Evolutionary conservation across 495 filamentous ascomycete species (phyloP).

Genomic region (Staphylotrichum tortipilum): DNA sequence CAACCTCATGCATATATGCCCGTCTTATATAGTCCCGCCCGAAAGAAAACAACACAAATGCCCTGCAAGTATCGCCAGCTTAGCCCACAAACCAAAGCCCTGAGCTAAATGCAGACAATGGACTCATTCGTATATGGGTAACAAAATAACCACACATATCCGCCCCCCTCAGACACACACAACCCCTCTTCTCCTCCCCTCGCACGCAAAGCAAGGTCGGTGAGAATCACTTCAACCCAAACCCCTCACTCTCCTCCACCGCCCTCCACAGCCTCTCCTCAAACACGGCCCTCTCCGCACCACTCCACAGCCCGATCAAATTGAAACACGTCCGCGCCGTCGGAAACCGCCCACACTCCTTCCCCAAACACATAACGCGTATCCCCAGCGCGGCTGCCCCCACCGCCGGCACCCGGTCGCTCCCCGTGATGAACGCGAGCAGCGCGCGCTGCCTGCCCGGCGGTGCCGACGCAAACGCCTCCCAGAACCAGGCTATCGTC

Average conservation of each 20-base stretch:
- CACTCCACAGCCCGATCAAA: conserved; percentile 67
- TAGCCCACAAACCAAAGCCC: no score
- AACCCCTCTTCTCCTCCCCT: neutral
- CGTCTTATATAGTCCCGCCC: no score
- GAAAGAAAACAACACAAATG: no score
- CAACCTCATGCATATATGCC: no score
- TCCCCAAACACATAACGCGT: conserved; percentile 63
- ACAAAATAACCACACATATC: no score
- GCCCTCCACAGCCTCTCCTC: conserved; percentile 74
- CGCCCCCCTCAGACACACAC: neutral
- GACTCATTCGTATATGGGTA: no score
- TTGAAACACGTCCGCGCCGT: conserved; percentile 92
- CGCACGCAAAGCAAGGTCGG: no score
- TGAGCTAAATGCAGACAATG: no score
- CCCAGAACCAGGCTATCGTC: conserved; percentile 83
- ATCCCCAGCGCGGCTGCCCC: conserved; percentile 76
- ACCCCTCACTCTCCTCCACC: conserved; percentile 84
- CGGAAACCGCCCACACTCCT: conserved; percentile 67
- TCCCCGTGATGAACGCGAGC: conserved; percentile 85
- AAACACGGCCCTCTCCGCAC: conserved; percentile 53
- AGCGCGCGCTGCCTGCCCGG: conserved; percentile 67
- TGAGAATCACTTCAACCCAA: conserved; percentile 94
- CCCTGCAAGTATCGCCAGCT: no score
- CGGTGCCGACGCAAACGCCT: conserved; percentile 57
- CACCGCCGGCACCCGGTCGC: conserved; percentile 86